Evolutionary conservation across 257 asterid species (phyloP).

Genomic region (Oldenlandia corymbosa): DNA sequence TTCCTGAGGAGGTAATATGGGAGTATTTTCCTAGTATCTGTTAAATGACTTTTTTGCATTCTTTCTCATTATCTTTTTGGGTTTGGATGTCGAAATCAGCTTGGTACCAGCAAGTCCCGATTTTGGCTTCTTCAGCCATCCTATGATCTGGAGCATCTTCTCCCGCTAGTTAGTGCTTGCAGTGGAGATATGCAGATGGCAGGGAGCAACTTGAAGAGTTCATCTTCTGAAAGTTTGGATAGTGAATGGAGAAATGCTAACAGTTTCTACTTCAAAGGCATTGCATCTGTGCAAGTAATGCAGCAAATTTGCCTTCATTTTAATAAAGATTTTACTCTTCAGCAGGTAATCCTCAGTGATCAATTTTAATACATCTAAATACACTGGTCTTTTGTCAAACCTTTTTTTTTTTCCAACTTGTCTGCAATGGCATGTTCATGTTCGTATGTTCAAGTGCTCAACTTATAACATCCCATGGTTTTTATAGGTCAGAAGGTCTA

Average conservation of each 20-base stretch:
- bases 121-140: slow-evolving; percentile 87
- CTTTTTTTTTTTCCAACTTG: background rate
- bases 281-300: slow-evolving; percentile 54
- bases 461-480: slow-evolving; percentile 4
- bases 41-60: background rate
- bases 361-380: slow-evolving; percentile 3
- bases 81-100: slow-evolving; percentile 32
- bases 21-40: slow-evolving; percentile 1
- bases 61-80: slow-evolving; percentile 9
- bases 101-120: slow-evolving; percentile 23
- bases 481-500: slow-evolving; percentile 55
- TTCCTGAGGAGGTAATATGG: slow-evolving; percentile 45
- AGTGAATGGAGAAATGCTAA: slow-evolving; percentile 60
- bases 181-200: slow-evolving; percentile 19
- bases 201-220: slow-evolving; percentile 24
- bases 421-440: background rate
- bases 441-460: background rate
- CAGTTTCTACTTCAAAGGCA: slow-evolving; percentile 76
- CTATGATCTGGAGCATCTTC: slow-evolving; percentile 65
- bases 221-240: slow-evolving; percentile 28
- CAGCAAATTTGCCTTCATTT: slow-evolving; percentile 57
- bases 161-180: slow-evolving; percentile 32
- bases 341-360: slow-evolving; percentile 46
- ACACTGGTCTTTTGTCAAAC: background rate
- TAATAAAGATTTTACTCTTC: slow-evolving; percentile 71